Evolutionary conservation across 2,329 filamentous ascomycete species (phyloP), one percentile per base, ranked within the genome.

Genomic region (Fusarium brevicatenulatum): DNA sequence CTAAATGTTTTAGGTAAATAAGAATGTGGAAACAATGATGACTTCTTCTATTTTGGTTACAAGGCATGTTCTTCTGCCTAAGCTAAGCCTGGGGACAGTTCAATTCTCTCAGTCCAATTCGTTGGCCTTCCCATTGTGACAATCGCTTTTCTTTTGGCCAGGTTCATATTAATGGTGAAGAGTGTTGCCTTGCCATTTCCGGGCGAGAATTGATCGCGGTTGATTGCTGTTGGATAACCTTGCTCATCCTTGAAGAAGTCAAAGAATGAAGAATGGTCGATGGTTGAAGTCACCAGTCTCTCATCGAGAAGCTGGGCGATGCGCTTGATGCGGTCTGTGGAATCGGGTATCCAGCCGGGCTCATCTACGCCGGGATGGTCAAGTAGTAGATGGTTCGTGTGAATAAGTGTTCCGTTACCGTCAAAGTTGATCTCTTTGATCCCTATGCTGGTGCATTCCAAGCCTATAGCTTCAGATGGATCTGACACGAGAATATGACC

Each of bases 361-460:
- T 77, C 75, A 37, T 67, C 46, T 1, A 76, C 73, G 1, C 52
- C 66, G 6, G 61, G 57, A 25, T 77, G 75, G 0, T 74, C 25
- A 6, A 77, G 63, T 1, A 77, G 50, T 2, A 77, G n/a, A 25
- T 77, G 68, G 5, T 77, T 77, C 1, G 75, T 64, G 21, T 77
- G 75, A n/a, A 71, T 43, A 10, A 77, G 50, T 4, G 32, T 42
- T 1, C 73, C 68, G 3, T 68, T 23, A 3, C 13, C 19, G 10
- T 70, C 60, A 18, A 63, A 42, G 7, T 49, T 43, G 11, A 77
- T 59, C 55, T 63, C 62, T 7, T 64, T 59, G 11, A 77, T 58
- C 2, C 71, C 75, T 25, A 71, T 64, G 5, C 69, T 76, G 2
- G 75, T 77, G 19, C 75, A 77, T 39, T 77, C 75, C 2, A 77